A percentile compares a stretch with the other conserved stretches of the same genome.
phyloP scores from a whole-genome alignment of 306 rosid species.

The Quercus alba region DNA sequence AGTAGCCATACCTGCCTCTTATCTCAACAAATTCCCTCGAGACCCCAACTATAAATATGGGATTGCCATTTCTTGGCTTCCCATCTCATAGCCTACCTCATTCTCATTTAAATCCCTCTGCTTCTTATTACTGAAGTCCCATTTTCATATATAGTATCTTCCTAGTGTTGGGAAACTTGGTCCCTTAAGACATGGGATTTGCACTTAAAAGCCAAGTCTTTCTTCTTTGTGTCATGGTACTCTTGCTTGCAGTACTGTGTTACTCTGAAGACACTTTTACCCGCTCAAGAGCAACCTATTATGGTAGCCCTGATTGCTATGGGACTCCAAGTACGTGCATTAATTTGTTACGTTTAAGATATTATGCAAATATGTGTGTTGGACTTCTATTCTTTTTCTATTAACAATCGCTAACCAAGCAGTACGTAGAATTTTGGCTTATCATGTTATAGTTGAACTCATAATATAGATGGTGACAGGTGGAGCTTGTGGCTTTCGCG shows the following conservation, averaged over 20 bases:
- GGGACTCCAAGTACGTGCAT: constrained; percentile 65
- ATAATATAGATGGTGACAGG: constrained; percentile 26
- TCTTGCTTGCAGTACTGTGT: constrained; percentile 49
- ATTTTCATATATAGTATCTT: background rate
- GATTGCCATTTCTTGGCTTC: constrained; percentile 20
- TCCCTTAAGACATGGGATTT: constrained; percentile 35
- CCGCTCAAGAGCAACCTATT: constrained; percentile 75
- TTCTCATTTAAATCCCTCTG: background rate
- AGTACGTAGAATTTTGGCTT: background rate
- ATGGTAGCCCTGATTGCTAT: constrained; percentile 85
- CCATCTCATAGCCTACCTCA: constrained; percentile 23
- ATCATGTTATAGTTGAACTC: background rate
- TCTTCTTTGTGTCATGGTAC: constrained; percentile 34
- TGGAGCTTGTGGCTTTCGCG: constrained; percentile 92
- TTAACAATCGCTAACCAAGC: background rate
- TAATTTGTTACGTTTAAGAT: too few relatives aligned
- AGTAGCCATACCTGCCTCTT: constrained; percentile 7
- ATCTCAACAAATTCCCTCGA: constrained; percentile 10
- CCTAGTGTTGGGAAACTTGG: background rate
- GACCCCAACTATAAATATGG: constrained; percentile 49
- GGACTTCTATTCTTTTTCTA: too few relatives aligned
- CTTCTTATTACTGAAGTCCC: constrained; percentile 10
- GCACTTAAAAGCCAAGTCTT: constrained; percentile 22
- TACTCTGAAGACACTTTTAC: constrained; percentile 50
- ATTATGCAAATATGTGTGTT: too few relatives aligned